Evolutionary conservation across 2,329 filamentous ascomycete genomes (phyloP).

Genomic region (Nemania sp.): DNA sequence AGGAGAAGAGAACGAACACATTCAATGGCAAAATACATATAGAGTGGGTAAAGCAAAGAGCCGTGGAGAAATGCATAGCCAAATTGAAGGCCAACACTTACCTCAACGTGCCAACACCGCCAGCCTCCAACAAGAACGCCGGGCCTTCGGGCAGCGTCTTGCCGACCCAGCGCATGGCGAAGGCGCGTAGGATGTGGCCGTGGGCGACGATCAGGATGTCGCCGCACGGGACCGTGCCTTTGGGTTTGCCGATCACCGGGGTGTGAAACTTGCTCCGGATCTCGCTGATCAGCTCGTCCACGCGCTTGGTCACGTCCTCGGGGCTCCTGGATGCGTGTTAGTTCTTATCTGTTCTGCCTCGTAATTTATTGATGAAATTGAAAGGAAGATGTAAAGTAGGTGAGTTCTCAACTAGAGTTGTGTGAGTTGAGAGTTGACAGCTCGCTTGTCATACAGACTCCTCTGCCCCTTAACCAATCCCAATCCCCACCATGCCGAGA

Average conservation of each 20-base stretch:
- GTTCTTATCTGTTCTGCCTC: neutral
- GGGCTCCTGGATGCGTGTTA: slow-evolving; percentile 58
- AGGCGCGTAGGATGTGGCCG: slow-evolving; percentile 84
- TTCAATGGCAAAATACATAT: too few relatives aligned
- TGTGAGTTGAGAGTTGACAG: too few relatives aligned
- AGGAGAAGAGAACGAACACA: neutral
- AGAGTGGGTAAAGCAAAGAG: neutral
- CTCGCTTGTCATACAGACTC: too few relatives aligned
- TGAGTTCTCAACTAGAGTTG: too few relatives aligned
- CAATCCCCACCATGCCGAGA: too few relatives aligned
- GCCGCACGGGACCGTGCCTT: slow-evolving; percentile 47
- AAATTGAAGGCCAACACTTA: slow-evolving; percentile 49
- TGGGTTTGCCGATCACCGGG: slow-evolving; percentile 60
- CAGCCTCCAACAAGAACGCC: slow-evolving; percentile 81
- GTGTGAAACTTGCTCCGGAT: slow-evolving; percentile 69
- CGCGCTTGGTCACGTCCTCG: slow-evolving; percentile 68
- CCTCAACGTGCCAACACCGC: slow-evolving; percentile 82
- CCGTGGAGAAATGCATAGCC: neutral
- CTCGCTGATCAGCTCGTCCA: slow-evolving; percentile 76
- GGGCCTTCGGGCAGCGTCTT: slow-evolving; percentile 75
- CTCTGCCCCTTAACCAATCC: too few relatives aligned
- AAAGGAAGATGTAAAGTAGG: too few relatives aligned
- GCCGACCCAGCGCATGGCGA: slow-evolving; percentile 83
- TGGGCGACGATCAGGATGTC: slow-evolving; percentile 85
- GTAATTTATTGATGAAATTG: neutral